phyloP scores from a whole-genome alignment of 2,329 filamentous ascomycete genomes.

The Phoma sp. region DNA sequence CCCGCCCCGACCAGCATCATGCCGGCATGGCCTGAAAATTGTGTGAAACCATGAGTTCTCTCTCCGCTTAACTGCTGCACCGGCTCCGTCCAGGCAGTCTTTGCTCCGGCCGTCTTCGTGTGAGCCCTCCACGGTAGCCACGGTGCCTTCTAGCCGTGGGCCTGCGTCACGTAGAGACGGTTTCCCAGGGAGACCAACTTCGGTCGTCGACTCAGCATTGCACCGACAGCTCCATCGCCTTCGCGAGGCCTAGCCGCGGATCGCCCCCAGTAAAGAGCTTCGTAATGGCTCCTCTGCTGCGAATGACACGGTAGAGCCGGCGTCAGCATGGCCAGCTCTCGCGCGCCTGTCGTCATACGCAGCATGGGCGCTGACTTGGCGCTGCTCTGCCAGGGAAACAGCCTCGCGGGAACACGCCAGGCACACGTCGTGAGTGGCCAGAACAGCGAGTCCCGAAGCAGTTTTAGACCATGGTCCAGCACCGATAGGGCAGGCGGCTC shows the following conservation, averaged over 20 bases:
- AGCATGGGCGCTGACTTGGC: constrained; percentile 32
- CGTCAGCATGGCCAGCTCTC: constrained; percentile 28
- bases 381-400: constrained; percentile 37
- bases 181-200: constrained; percentile 35
- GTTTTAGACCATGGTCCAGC: constrained; percentile 13
- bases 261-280: constrained; percentile 10
- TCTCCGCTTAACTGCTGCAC: constrained; percentile 32
- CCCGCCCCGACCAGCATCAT: constrained; percentile 31
- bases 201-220: constrained; percentile 12
- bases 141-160: constrained; percentile 19
- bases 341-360: constrained; percentile 39
- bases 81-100: constrained; percentile 22
- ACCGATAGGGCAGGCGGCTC: constrained; percentile 39
- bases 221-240: constrained; percentile 16
- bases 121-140: constrained; percentile 13
- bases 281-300: constrained; percentile 25
- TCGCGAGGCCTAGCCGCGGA: constrained; percentile 23
- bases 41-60: constrained; percentile 36
- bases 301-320: constrained; percentile 21
- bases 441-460: constrained; percentile 24
- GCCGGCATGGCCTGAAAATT: constrained; percentile 26
- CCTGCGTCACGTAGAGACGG: constrained; percentile 31
- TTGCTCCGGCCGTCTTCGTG: constrained; percentile 18
- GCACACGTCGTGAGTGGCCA: constrained; percentile 30
- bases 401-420: constrained; percentile 25